Base-by-base conservation (phyloP, 2,329 filamentous ascomycete genomes). In the Purpureocillium lavendulum region DNA sequence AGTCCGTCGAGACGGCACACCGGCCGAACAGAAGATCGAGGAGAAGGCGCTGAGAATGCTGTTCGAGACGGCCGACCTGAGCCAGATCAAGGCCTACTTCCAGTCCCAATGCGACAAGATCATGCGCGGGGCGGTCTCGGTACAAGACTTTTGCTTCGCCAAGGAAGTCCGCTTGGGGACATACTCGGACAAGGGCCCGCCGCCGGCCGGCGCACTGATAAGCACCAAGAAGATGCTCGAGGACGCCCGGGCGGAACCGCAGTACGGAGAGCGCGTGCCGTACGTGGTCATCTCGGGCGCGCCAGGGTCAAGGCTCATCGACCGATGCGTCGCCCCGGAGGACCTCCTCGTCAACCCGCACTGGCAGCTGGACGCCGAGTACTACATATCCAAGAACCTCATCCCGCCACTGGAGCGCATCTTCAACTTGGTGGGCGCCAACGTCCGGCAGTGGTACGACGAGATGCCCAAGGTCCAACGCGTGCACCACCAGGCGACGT, bases 61-160 rank as follows among this genome's bases (percentile, higher is more conserved):
- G 1, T 98, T 98, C 54, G 82, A 88, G 36, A 95, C 89, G 0
- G 77, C 84, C 14, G 90, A 98, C 60, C 71, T 98, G 13, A 92
- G 84, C 51, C 77, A 86, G 54, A 83, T 97, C 28, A 98, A 97
- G 60, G 62, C 62, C 0, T 97, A 95, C 60, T 96, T 98, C 56
- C 87, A 94, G 56, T 69, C 70, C 26, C 89, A 97, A 60, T 97
- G 90, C 61, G 71, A 73, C 33, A 97, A 96, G 64, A 94, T 98
- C 50, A 89, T 96, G 84, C 77, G 77, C 45, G 89, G 88, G 35
- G 77, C 79, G 28, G 80, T 98, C 33, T 92, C 87, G 2, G 78
- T 97, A 17, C 88, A 96, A 52, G 92, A 98, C 60, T 96, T 98
- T 60, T 94, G 88, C 60, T 97, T 96, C 57, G 89, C 90, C 1